A percentile compares a stretch with the other conserved stretches of the same genome.
phyloP scores from a whole-genome alignment of 2,329 filamentous ascomycete genomes.

The Ophiobolus disseminans region DNA sequence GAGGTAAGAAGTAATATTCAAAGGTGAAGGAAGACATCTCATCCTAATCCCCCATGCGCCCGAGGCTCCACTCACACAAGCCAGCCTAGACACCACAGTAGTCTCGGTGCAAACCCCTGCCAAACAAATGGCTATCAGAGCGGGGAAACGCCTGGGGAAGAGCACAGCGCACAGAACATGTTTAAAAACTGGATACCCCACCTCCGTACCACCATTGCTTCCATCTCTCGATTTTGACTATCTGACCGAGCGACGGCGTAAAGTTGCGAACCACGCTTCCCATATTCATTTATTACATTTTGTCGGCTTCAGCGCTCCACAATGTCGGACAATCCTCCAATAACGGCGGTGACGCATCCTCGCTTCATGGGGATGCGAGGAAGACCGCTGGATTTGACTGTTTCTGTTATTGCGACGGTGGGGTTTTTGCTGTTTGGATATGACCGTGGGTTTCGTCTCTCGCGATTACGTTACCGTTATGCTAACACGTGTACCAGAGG shows the following conservation, averaged over 20 bases:
- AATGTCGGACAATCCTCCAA: constrained; percentile 18
- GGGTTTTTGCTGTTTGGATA: constrained; percentile 44
- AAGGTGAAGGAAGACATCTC: neutral
- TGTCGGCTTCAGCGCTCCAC: neutral
- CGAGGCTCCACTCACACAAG: neutral
- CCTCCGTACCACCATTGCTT: neutral
- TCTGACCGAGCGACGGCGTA: too few relatives aligned
- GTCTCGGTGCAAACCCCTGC: constrained; percentile 2
- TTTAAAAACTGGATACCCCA: neutral
- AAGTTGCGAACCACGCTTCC: neutral
- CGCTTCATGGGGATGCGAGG: constrained; percentile 40
- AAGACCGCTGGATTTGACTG: constrained; percentile 31
- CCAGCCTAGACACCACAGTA: neutral
- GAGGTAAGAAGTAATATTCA: neutral
- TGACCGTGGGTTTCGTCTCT: constrained; percentile 30
- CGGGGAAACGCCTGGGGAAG: constrained; percentile 5
- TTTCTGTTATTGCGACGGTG: constrained; percentile 40
- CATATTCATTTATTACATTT: neutral
- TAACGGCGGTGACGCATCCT: constrained; percentile 20
- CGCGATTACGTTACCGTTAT: neutral
- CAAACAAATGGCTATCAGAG: constrained; percentile 3
- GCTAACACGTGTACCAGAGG: constrained; percentile 26
- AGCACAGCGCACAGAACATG: constrained; percentile 1
- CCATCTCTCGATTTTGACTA: too few relatives aligned
- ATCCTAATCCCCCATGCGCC: neutral